Base-by-base conservation (phyloP, 495 filamentous ascomycete species). In the Thermochaetoides thermophila region DNA sequence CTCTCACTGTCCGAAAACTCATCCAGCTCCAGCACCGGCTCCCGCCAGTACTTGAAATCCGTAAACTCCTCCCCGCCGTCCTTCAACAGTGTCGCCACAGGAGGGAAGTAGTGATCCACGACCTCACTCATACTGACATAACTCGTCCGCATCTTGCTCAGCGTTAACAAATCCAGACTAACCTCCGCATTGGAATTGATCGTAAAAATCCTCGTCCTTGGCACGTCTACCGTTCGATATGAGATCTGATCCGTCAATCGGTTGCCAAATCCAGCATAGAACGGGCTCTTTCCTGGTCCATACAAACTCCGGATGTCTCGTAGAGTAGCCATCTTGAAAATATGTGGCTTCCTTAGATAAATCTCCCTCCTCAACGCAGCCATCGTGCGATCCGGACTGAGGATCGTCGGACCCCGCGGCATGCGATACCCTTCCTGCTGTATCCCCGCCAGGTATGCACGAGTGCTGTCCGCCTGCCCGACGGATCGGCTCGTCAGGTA, bases 161-260 rank as follows among this genome's bases (percentile, higher is more conserved):
- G 66, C 40, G 76, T 84, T 11, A 95, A 66, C 30, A 97, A 53
- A 48, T 96, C 87, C 29, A 96, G 57, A n/a, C 78, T 84, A 13
- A 99, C 85, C 44, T 99, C 91, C 1, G 89, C 85, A 50, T 95
- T 91, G 29, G 81, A 87, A 57, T 99, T 99, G 68, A 99, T 99
- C 6, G 89, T 99, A 51, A 99, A 99, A 36, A 99, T 99, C 15
- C 91, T 69, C 15, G 77, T 84, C 7, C 79, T 77, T 5, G 89
- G 86, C 20, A 99, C 93, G 46, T 89, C 92, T 31, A 99, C 89
- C 4, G 80, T 84, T 29, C 89, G 78, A 47, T 99, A 99, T 40
- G 83, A 92, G 42, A 99, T 67, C 23, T 92, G 89, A 48, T 99
- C 89, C 3, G 89, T 99, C 37, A 99, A 68, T 27, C 87, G 74